Evolutionary conservation across 2,329 filamentous ascomycete species (phyloP), one percentile per base, ranked within the genome.

Genomic region (Phyllosticta citribraziliensis): DNA sequence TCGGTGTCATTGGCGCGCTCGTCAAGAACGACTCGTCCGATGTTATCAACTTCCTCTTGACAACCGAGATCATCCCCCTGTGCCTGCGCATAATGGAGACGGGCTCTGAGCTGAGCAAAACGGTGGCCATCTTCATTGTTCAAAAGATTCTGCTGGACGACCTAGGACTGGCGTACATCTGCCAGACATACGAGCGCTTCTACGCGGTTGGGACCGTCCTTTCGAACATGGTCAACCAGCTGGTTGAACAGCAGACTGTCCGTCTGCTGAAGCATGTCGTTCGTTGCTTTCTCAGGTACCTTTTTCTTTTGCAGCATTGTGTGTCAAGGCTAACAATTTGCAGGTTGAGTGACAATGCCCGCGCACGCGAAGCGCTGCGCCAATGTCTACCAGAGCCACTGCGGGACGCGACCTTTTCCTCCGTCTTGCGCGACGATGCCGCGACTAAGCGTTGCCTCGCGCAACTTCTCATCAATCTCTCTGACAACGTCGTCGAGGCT

Each of bases 61-160:
- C 94, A 1, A 99, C 94, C 30, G 94, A 99, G 77, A 99, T 99
- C 67, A 99, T 99, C 62, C 94, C 94, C 10, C 84, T 99, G 12
- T 99, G 94, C 74, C 86, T 99, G 53, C 87, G 94, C 64, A 99
- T 99, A 71, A 99, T 99, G 94, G 94, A 99, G 79, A 99, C 94
- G 0, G 94, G 94, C 56, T 97, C 92, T 0, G 94, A 99, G 76
- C 83, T 99, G 63, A 97, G 91, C 80, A 99, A 99, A 80, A 99
- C 94, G 0, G 94, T 99, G 14, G 94, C 94, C 62, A 99, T 99
- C 69, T 99, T 99, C 79, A 99, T 99, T 69, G 94, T 99, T 19
- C 94, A 99, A 76, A 99, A 99, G 82, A 99, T 99, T 25, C 79
- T 99, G 58, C 84, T 99, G 2, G 94, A 99, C 71, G 94, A 99